Base-by-base conservation (phyloP, 2,329 filamentous ascomycete genomes). In the Phoma herbarum region DNA sequence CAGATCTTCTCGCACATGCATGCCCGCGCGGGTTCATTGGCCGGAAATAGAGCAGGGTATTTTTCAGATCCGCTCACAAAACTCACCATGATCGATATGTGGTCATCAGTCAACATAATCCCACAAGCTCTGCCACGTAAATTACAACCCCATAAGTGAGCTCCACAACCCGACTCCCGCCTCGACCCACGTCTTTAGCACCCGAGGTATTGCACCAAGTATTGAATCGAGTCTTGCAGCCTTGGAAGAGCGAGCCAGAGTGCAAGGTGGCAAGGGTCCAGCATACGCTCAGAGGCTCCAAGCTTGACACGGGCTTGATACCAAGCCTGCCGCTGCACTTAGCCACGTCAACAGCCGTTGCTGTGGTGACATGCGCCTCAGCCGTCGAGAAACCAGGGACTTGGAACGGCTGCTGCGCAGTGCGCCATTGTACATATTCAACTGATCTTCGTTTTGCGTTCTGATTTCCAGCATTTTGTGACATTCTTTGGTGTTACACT, bases 341-440 rank as follows among this genome's bases (percentile, higher is more conserved):
- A 44, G 66, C 70, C 70, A 72, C 69, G 67, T 71, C 64, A 70
- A 72, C 57, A 68, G 9, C 48, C 53, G 57, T 75, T 66, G 43
- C 71, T 69, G 61, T 60, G 68, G 73, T 72, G 75, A 75, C 73
- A 50, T 4, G 47, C 49, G 63, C 61, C 62, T 68, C 62, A 60
- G 52, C 59, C 58, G 60, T 56, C 54, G 49, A 37, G 41, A 53
- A 62, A 57, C 56, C 56, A 33, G 31, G 7, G n/a, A 39, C 45
- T 35, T 53, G 50, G 56, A 46, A 31, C 6, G 8, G 9, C 35
- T 39, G 33, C 33, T 37, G 33, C 31, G 31, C 33, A n/a, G 16
- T 37, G 23, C 37, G 56, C 57, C 58, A 66, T 65, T 67, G 58
- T 71, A 70, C 68, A 71, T 72, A 65, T 71, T 62, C 63, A 53